Conservation (phyloP, 2,329 filamentous ascomycete genomes). For the Clathrospora elynae region DNA sequence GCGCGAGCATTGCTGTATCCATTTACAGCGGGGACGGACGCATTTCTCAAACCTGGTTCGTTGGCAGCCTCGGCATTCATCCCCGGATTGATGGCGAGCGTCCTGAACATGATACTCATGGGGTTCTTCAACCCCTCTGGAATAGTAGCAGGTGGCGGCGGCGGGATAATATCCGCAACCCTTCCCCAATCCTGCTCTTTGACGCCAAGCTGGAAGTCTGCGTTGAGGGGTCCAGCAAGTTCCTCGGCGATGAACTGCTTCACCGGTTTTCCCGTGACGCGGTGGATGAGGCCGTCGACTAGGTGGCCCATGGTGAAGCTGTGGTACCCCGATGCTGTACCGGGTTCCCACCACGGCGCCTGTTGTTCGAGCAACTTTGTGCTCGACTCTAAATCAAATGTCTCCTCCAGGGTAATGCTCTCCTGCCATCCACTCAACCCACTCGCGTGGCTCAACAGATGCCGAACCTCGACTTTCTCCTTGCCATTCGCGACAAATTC, state of each 20-base stretch:
- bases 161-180: constrained; percentile 19
- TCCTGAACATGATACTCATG: constrained; percentile 4
- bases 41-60: constrained; percentile 2
- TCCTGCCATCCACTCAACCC: constrained; percentile 22
- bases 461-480: constrained; percentile 19
- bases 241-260: constrained; percentile 59
- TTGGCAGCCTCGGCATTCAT: constrained; percentile 15
- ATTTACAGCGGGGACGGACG: constrained; percentile 13
- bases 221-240: constrained; percentile 63
- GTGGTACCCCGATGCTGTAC: constrained; percentile 24
- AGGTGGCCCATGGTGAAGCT: constrained; percentile 22
- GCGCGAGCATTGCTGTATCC: constrained; percentile 21
- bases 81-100: constrained; percentile 12
- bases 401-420: constrained; percentile 7
- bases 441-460: constrained; percentile 21
- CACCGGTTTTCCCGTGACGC: constrained; percentile 13
- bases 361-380: constrained; percentile 17
- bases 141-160: constrained; percentile 2
- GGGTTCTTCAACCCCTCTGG: not conserved
- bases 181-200: constrained; percentile 10
- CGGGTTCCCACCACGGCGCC: constrained; percentile 25
- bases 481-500: constrained; percentile 27
- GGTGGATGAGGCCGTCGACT: constrained; percentile 13
- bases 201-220: constrained; percentile 24
- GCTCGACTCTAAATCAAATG: constrained; percentile 13